A percentile compares a stretch with the other conserved stretches of the same genome.
These are phyloP conservation scores for Pezicula radicicola DNA, from an alignment of 2,329 filamentous ascomycete genomes.

Conservation along the genomic window DNA sequence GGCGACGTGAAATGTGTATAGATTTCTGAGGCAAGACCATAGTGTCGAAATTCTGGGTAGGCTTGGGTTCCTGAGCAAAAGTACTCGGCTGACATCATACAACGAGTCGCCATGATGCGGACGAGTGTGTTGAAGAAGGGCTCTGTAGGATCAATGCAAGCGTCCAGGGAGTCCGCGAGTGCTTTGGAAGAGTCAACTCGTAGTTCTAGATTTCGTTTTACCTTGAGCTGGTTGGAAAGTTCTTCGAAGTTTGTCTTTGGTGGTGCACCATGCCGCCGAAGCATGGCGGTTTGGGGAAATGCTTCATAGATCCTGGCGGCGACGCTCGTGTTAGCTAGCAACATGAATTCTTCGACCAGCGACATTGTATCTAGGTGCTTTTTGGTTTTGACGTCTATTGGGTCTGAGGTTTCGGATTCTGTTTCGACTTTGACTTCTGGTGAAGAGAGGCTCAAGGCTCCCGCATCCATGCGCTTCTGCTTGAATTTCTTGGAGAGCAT, in stretches of 20 bases:
- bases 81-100: conserved; percentile 99
- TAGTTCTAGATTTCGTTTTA: conserved; percentile 79
- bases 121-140: conserved; percentile 99
- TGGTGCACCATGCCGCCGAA: conserved; percentile 87
- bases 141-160: conserved; percentile 73
- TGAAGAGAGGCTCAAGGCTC: conserved; percentile 92
- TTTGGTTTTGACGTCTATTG: conserved; percentile 95
- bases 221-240: conserved; percentile 83
- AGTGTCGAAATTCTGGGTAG: conserved; percentile 93
- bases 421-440: conserved; percentile 95
- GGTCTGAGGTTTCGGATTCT: conserved; percentile 93
- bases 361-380: conserved; percentile 93
- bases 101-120: conserved; percentile 94
- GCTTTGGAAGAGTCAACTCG: conserved; percentile 84
- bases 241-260: conserved; percentile 97
- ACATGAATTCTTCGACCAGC: conserved; percentile 98
- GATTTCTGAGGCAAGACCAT: conserved; percentile 92
- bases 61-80: conserved; percentile 93
- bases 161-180: conserved; percentile 89
- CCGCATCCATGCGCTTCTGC: conserved; percentile 94
- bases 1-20: conserved; percentile 99
- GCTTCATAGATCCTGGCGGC: conserved; percentile 85
- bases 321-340: conserved; percentile 95
- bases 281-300: conserved; percentile 92
- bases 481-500: conserved; percentile 89